Percentiles rank a stretch among this genome's conserved stretches.
phyloP scores from a whole-genome alignment of 495 filamentous ascomycete genomes.

The Penicillium egyptiacum region DNA sequence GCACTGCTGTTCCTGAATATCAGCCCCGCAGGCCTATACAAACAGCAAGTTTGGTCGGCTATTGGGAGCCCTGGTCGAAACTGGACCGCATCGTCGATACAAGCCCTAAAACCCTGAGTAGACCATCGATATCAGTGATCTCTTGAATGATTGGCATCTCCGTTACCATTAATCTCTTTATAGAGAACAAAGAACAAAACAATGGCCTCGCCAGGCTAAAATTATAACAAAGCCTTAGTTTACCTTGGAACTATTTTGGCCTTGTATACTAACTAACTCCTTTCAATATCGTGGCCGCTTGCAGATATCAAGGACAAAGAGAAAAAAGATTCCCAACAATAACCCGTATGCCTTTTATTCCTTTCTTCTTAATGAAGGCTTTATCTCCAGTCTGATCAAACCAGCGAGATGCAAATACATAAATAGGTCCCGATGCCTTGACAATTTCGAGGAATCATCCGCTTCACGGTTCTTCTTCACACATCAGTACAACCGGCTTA shows the following conservation, averaged over 20 bases:
- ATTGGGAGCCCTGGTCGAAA: not conserved
- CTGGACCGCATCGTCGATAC: not conserved
- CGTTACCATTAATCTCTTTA: not conserved
- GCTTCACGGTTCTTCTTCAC: constrained; percentile 1
- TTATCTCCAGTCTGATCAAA: not conserved
- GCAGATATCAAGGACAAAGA: not conserved
- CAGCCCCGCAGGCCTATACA: not conserved
- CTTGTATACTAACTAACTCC: not conserved
- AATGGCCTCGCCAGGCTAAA: not conserved
- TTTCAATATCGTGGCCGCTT: not conserved
- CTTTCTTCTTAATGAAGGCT: not conserved
- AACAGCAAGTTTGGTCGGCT: not conserved
- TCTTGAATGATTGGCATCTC: too few species aligned
- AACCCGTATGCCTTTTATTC: not conserved
- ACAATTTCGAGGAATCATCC: constrained; percentile 3
- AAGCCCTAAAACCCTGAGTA: not conserved
- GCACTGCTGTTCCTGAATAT: not conserved
- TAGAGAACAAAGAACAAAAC: not conserved
- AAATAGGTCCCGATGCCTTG: not conserved
- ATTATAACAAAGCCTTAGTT: not conserved
- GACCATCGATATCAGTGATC: not conserved
- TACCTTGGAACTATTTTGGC: not conserved
- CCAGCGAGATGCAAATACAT: not conserved
- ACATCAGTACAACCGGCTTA: not conserved
- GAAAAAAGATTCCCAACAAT: not conserved